phyloP scores from a whole-genome alignment of 2,329 filamentous ascomycete species.

The Clarireedia homoeocarpa region DNA sequence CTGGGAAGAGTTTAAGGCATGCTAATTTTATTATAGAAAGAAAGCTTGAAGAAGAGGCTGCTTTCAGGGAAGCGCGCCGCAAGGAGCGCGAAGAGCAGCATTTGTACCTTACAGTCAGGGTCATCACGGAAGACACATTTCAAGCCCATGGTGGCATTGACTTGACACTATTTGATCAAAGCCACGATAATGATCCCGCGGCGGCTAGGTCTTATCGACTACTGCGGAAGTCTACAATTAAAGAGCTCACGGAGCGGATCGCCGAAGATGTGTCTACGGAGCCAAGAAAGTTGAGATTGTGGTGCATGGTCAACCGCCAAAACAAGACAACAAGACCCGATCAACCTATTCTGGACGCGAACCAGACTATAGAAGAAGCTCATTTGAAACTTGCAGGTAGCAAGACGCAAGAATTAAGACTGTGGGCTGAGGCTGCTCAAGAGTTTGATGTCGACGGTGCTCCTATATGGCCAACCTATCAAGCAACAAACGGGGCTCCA shows the following conservation, averaged over 20 bases:
- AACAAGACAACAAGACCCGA: conserved; percentile 95
- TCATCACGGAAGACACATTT: conserved; percentile 78
- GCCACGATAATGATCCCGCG: conserved; percentile 49
- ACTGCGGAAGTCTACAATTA: conserved; percentile 65
- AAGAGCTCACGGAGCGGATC: conserved; percentile 64
- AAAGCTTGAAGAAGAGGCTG: conserved; percentile 75
- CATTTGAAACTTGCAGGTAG: conserved; percentile 58
- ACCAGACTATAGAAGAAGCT: conserved; percentile 72
- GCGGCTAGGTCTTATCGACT: conserved; percentile 67
- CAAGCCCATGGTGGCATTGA: conserved; percentile 77
- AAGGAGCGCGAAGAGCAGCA: conserved; percentile 94
- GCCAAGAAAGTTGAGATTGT: conserved; percentile 67
- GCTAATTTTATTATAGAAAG: conserved; percentile 42
- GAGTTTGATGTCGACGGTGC: conserved; percentile 60
- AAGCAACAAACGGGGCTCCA: conserved; percentile 46
- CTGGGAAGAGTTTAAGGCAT: background rate
- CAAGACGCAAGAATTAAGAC: conserved; percentile 58
- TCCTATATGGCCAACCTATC: conserved; percentile 61
- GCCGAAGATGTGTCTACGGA: conserved; percentile 63
- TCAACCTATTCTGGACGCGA: conserved; percentile 69
- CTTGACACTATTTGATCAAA: conserved; percentile 60
- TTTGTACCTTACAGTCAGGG: conserved; percentile 77
- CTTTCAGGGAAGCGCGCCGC: conserved; percentile 63
- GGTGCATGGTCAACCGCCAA: conserved; percentile 97
- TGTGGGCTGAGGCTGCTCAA: conserved; percentile 79